Evolutionary conservation across 352 stramenopile genomes (phyloP).

Genomic region (Phytopythium delawarense): DNA sequence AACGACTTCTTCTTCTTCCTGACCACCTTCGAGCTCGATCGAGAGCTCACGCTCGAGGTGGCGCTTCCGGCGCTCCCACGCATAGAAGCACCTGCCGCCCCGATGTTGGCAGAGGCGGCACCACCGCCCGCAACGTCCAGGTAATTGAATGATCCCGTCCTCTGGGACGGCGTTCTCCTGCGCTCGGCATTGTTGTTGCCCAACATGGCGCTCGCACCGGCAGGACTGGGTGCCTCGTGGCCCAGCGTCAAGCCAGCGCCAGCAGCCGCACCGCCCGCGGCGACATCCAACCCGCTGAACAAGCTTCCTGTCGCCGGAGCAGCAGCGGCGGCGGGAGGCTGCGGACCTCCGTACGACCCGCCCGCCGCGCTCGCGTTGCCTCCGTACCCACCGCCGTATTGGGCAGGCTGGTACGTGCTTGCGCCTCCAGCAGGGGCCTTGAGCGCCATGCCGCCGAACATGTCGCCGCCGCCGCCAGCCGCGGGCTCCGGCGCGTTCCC

Average conservation of each 20-base stretch:
- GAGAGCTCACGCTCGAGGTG: conserved; percentile 20
- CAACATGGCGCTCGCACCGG: conserved; percentile 6
- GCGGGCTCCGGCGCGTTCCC: conserved; percentile 15
- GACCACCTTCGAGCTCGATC: conserved; percentile 44
- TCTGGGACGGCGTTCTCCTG: conserved; percentile 29
- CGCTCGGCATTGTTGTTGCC: conserved; percentile 25
- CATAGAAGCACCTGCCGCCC: conserved; percentile 10
- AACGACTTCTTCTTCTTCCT: conserved; percentile 88
- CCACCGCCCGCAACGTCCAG: conserved; percentile 33
- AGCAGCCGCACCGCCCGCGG: conserved; percentile 9
- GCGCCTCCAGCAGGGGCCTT: conserved; percentile 22
- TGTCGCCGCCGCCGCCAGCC: conserved; percentile 27
- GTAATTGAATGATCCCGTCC: conserved; percentile 57
- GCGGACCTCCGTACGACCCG: conserved; percentile 1
- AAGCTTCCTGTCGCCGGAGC: conserved; percentile 21
- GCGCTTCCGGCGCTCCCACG: conserved; percentile 23
- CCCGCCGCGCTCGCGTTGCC: conserved; percentile 3
- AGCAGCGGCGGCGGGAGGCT: conserved; percentile 3
- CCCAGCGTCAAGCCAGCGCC: conserved; percentile 9
- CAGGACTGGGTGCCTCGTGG: conserved; percentile 15
- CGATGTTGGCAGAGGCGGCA: conserved; percentile 4
- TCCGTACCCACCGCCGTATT: conserved; percentile 30
- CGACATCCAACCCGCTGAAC: conserved; percentile 52
- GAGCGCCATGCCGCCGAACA: conserved; percentile 79
- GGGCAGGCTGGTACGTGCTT: conserved; percentile 19